phyloP scores from a whole-genome alignment of 106 monocot genomes.

The Allium sativum region DNA sequence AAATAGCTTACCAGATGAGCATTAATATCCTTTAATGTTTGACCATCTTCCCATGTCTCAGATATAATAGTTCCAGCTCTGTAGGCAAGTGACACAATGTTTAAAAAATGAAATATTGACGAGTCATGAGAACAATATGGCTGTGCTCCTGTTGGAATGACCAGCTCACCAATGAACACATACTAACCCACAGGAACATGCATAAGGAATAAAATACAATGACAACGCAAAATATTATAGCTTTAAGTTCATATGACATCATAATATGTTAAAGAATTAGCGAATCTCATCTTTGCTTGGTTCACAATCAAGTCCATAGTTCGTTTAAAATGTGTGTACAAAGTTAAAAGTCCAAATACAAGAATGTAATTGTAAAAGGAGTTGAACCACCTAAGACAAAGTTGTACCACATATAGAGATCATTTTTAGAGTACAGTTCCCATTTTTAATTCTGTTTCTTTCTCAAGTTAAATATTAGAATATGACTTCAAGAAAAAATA shows the following conservation, averaged over 20 bases:
- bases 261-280: too few species aligned
- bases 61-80: conserved; percentile 95
- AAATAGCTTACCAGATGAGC: conserved; percentile 61
- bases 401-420: too few species aligned
- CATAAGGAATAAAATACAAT: neutral
- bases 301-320: too few species aligned
- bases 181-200: neutral
- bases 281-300: too few species aligned
- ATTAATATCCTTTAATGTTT: conserved; percentile 82
- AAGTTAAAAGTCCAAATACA: too few species aligned
- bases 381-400: too few species aligned
- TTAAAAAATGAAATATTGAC: too few species aligned
- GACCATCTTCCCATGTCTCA: conserved; percentile 98
- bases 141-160: neutral
- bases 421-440: too few species aligned
- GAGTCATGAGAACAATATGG: conserved; percentile 2
- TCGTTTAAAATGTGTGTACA: too few species aligned
- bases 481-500: neutral
- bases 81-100: conserved; percentile 7
- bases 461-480: too few species aligned
- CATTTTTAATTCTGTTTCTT: too few species aligned
- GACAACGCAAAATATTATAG: neutral
- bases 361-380: too few species aligned
- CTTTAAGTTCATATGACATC: neutral
- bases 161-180: neutral